Conservation (phyloP, 306 rosid genomes). For the Rosa multiflora region DNA sequence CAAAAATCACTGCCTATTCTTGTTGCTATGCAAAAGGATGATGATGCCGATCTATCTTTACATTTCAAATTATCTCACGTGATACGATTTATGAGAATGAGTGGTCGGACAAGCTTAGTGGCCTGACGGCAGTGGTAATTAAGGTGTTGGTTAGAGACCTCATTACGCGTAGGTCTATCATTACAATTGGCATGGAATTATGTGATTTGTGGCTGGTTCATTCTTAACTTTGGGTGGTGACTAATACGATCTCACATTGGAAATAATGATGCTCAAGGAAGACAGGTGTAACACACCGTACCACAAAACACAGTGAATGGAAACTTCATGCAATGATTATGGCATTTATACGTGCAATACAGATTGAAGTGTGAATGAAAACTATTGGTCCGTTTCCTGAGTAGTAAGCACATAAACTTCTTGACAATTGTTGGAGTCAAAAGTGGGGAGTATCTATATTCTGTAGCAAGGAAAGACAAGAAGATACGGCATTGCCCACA, state of each 20-base stretch:
- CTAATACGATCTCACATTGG: background rate
- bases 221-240: background rate
- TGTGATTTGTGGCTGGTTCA: background rate
- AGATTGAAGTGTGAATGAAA: conserved; percentile 3
- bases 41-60: no score
- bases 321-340: background rate
- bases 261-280: conserved; percentile 3
- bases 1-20: no score
- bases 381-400: conserved; percentile 13
- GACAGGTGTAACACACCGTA: conserved; percentile 4
- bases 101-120: background rate
- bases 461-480: conserved; percentile 21
- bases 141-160: background rate
- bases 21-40: no score
- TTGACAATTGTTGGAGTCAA: conserved; percentile 30
- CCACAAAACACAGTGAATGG: background rate
- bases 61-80: no score
- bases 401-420: conserved; percentile 2
- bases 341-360: background rate
- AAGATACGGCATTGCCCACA: conserved; percentile 4
- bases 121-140: background rate
- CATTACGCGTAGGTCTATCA: background rate
- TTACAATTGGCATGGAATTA: background rate
- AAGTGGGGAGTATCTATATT: conserved; percentile 35
- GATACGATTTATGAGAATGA: background rate